phyloP scores from a whole-genome alignment of 2,329 filamentous ascomycete genomes.

The Cordyceps tenuipes region DNA sequence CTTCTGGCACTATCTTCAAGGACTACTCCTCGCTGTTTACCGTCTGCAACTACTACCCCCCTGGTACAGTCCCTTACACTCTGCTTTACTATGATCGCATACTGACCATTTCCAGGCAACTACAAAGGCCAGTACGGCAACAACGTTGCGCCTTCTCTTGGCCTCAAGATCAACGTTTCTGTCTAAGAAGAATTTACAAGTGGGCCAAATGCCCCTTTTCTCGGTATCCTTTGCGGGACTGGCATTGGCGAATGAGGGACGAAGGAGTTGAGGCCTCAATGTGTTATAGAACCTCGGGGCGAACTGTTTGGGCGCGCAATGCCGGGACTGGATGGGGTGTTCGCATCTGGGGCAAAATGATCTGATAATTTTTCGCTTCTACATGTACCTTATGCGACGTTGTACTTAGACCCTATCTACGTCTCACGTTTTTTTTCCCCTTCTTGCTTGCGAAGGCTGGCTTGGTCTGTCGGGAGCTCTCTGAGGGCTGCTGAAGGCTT shows the following conservation, averaged over 20 bases:
- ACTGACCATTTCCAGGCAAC: slow-evolving; percentile 36
- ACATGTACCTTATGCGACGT: slow-evolving; percentile 17
- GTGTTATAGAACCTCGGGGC: background rate
- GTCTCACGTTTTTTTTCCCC: slow-evolving; percentile 10
- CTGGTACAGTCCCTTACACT: slow-evolving; percentile 48
- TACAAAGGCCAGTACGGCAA: slow-evolving; percentile 39
- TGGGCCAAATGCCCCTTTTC: background rate
- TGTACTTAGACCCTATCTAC: slow-evolving; percentile 14
- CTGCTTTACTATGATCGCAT: background rate
- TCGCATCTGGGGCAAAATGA: slow-evolving; percentile 11
- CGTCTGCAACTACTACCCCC: slow-evolving; percentile 78
- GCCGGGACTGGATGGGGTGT: slow-evolving; percentile 5
- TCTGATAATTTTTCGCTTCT: slow-evolving; percentile 16
- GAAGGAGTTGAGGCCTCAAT: slow-evolving; percentile 4
- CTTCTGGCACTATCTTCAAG: slow-evolving; percentile 40
- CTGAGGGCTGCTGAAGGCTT: background rate
- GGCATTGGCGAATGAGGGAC: slow-evolving; percentile 10
- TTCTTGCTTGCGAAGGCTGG: slow-evolving; percentile 2
- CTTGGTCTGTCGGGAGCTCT: background rate
- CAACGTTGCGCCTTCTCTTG: slow-evolving; percentile 39
- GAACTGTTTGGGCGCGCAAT: slow-evolving; percentile 6
- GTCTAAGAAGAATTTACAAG: slow-evolving; percentile 18
- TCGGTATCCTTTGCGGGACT: slow-evolving; percentile 5
- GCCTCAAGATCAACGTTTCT: slow-evolving; percentile 16
- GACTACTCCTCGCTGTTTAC: slow-evolving; percentile 56